Conservation (phyloP, 495 filamentous ascomycete species). For the Pseudoneurospora amorphoporcata region DNA sequence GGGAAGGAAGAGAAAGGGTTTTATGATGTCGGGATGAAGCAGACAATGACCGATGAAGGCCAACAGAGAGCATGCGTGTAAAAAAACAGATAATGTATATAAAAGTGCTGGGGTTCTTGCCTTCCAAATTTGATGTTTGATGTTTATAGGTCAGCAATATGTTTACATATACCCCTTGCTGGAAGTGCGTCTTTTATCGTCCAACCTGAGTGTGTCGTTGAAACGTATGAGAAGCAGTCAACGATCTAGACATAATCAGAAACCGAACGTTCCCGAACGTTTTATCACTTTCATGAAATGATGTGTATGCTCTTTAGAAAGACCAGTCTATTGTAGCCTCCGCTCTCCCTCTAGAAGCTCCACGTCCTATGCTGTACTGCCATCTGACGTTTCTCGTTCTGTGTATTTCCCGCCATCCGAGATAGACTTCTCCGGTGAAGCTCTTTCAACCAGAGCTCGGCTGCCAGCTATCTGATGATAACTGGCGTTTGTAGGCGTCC, state of each 20-base stretch:
- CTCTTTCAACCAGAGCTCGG: neutral
- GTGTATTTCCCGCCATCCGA: neutral
- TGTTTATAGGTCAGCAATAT: neutral
- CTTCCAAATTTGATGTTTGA: neutral
- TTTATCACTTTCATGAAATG: neutral
- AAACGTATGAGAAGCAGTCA: too few relatives aligned
- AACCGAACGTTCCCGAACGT: neutral
- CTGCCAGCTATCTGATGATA: neutral
- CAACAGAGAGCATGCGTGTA: neutral
- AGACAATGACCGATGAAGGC: neutral
- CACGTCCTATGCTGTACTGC: neutral
- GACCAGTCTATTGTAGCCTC: neutral
- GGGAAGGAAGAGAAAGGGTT: neutral
- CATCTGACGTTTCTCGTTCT: neutral
- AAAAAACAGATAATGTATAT: neutral
- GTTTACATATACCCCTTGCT: neutral
- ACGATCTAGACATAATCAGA: neutral
- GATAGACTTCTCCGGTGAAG: neutral
- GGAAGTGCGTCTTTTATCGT: neutral
- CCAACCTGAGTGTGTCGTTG: too few relatives aligned
- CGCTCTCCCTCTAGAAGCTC: neutral
- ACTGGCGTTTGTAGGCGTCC: neutral
- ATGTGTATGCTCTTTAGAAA: neutral
- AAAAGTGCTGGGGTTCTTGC: neutral
- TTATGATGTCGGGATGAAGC: neutral